A percentile compares a stretch with the other conserved stretches of the same genome.
Conservation (phyloP, 306 rosid species). For the Ochetophila trinervis region DNA sequence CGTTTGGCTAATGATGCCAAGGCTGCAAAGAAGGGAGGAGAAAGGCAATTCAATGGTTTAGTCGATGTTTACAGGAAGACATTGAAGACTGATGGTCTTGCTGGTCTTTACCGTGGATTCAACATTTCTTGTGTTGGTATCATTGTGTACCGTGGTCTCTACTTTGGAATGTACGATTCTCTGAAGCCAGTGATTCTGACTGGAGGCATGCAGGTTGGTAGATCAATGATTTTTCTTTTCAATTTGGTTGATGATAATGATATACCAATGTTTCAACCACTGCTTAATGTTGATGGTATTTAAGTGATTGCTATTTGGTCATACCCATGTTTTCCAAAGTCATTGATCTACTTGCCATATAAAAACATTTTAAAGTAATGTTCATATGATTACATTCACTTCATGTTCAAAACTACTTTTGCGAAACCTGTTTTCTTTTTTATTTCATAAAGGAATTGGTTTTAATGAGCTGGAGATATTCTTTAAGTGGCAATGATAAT, state of each 20-base stretch:
- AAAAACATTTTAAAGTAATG: too few relatives aligned
- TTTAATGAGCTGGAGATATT: too few relatives aligned
- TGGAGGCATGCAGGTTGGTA: constrained; percentile 58
- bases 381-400: too few relatives aligned
- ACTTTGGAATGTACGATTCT: constrained; percentile 87
- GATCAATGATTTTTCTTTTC: not conserved
- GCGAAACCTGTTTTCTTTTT: too few relatives aligned
- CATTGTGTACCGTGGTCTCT: constrained; percentile 86
- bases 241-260: not conserved
- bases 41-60: constrained; percentile 81
- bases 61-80: constrained; percentile 86
- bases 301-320: too few relatives aligned
- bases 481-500: too few relatives aligned
- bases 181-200: constrained; percentile 71
- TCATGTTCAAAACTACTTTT: too few relatives aligned
- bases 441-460: too few relatives aligned
- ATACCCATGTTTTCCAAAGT: not conserved
- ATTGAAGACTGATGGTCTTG: constrained; percentile 64
- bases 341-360: not conserved
- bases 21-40: constrained; percentile 95
- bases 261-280: not conserved
- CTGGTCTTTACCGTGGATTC: constrained; percentile 93
- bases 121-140: constrained; percentile 81
- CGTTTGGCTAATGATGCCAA: constrained; percentile 82
- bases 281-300: not conserved